Conservation (phyloP, 2,329 filamentous ascomycete genomes). For the Clarireedia hainanense region DNA sequence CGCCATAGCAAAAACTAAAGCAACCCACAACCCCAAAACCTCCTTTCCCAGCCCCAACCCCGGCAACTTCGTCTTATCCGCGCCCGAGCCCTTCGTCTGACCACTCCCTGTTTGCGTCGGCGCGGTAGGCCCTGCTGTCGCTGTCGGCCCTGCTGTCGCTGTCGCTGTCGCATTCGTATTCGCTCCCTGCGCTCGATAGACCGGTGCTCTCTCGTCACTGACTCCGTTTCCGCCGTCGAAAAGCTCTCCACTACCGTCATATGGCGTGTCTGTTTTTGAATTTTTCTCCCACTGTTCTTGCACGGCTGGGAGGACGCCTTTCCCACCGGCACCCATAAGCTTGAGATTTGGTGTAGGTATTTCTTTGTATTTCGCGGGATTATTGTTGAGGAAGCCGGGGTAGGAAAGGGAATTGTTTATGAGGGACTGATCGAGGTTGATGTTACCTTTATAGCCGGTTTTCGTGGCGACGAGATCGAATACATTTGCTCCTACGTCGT, state of each 20-base stretch:
- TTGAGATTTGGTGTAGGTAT: constrained; percentile 37
- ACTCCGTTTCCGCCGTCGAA: constrained; percentile 34
- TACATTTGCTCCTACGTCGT: constrained; percentile 35
- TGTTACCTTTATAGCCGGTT: constrained; percentile 23
- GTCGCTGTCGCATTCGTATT: constrained; percentile 65
- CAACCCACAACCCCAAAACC: constrained; percentile 6
- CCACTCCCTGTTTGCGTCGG: constrained; percentile 87
- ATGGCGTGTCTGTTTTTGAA: constrained; percentile 31
- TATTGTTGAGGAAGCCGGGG: constrained; percentile 33
- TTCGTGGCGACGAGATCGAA: constrained; percentile 25
- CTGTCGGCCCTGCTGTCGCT: constrained; percentile 75
- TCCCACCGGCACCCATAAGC: constrained; percentile 36
- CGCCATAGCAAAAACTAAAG: constrained; percentile 7
- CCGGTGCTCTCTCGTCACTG: constrained; percentile 29
- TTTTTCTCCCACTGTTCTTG: constrained; percentile 28
- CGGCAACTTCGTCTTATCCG: constrained; percentile 45
- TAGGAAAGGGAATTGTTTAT: constrained; percentile 40
- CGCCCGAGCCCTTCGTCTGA: constrained; percentile 79
- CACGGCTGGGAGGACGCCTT: constrained; percentile 32
- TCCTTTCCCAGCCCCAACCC: constrained; percentile 45
- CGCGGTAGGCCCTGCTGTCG: constrained; percentile 82
- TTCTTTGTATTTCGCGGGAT: constrained; percentile 26
- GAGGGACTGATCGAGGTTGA: constrained; percentile 27
- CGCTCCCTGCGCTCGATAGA: constrained; percentile 31
- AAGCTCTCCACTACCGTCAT: constrained; percentile 38